Conservation (phyloP, 116 monocot species). For the Phalaenopsis hybrid region DNA sequence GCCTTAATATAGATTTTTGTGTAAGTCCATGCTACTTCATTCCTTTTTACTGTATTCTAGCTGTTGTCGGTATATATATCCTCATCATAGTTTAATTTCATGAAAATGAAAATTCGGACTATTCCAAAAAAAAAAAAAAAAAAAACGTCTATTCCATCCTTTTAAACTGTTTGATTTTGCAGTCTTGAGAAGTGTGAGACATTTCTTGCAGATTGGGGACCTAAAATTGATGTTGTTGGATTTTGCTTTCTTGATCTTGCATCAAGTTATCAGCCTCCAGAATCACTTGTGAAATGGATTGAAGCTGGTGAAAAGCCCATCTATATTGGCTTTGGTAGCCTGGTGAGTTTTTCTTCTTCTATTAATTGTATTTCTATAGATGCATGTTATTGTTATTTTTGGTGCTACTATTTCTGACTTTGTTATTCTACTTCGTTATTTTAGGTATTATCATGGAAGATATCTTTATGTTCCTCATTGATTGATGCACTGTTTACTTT, state of each 20-base stretch:
- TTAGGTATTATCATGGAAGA: not conserved
- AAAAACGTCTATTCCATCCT: not conserved
- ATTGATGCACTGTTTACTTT: not conserved
- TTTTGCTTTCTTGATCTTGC: conserved; percentile 99
- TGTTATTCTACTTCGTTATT: not conserved
- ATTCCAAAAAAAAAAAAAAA: not conserved
- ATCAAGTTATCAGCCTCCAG: conserved; percentile 93
- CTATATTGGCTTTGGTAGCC: conserved; percentile 98
- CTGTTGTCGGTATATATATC: not conserved
- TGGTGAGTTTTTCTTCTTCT: conserved; percentile 52
- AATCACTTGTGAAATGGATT: conserved; percentile 84
- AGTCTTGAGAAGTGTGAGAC: not conserved
- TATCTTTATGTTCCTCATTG: not conserved
- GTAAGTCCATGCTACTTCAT: not conserved
- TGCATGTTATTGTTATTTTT: not conserved
- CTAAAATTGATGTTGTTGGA: conserved; percentile 96
- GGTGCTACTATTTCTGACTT: not conserved
- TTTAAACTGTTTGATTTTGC: not conserved
- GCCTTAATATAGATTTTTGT: not conserved
- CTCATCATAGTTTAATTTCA: not conserved
- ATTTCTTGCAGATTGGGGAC: conserved; percentile 81
- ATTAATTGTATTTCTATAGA: not conserved
- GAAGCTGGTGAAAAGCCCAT: conserved; percentile 86
- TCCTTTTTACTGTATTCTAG: not conserved
- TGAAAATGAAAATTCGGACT: not conserved